phyloP scores from a whole-genome alignment of 2,329 filamentous ascomycete genomes.

The Cercospora beticola region DNA sequence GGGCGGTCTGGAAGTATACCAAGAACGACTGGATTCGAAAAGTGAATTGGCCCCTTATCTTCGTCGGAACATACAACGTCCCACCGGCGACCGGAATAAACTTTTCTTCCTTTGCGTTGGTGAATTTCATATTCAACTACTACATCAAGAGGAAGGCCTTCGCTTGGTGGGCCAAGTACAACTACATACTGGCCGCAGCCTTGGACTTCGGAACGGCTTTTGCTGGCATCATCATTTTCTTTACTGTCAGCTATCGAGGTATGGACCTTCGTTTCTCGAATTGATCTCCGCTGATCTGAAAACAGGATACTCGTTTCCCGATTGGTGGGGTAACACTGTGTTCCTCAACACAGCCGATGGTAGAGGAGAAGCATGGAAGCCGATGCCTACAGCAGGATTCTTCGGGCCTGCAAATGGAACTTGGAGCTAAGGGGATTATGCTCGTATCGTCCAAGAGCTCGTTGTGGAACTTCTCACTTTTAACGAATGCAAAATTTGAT shows the following conservation, averaged over 20 bases:
- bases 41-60: constrained; percentile 63
- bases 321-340: constrained; percentile 38
- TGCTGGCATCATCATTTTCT: constrained; percentile 41
- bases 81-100: constrained; percentile 74
- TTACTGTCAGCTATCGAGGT: constrained; percentile 42
- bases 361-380: constrained; percentile 32
- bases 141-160: constrained; percentile 59
- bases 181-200: constrained; percentile 40
- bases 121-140: constrained; percentile 34
- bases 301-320: constrained; percentile 35
- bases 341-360: constrained; percentile 44
- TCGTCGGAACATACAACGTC: constrained; percentile 58
- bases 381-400: constrained; percentile 59
- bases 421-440: constrained; percentile 13
- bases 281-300: neutral
- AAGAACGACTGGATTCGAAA: constrained; percentile 29
- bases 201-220: constrained; percentile 41
- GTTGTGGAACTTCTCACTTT: neutral
- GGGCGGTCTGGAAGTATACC: constrained; percentile 42
- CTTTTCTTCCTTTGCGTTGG: constrained; percentile 75
- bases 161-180: constrained; percentile 40
- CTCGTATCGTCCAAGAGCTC: neutral
- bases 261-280: neutral
- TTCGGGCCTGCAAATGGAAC: constrained; percentile 58
- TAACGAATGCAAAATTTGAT: neutral